Conservation (phyloP, 306 rosid species). For the Hylodesmum podocarpum region DNA sequence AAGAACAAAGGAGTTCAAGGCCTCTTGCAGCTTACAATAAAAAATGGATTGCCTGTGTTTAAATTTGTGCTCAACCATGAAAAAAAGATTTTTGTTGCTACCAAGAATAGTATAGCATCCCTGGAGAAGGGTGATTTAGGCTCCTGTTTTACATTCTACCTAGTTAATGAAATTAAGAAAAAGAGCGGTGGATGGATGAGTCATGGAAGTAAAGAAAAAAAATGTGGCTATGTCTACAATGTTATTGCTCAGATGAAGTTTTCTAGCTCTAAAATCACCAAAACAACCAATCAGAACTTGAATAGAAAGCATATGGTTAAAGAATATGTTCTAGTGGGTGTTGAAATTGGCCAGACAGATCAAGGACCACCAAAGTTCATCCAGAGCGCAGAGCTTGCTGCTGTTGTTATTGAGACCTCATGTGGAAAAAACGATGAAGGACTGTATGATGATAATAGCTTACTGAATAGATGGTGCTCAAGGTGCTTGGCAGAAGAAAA, state of each 20-base stretch:
- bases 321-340: conserved; percentile 66
- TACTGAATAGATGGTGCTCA: conserved; percentile 33
- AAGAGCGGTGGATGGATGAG: conserved; percentile 78
- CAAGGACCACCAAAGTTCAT: conserved; percentile 49
- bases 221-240: conserved; percentile 62
- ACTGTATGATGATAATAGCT: conserved; percentile 24
- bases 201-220: conserved; percentile 64
- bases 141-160: conserved; percentile 67
- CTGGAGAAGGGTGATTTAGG: conserved; percentile 63
- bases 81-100: conserved; percentile 64
- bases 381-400: conserved; percentile 68
- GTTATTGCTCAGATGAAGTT: conserved; percentile 76
- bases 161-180: conserved; percentile 77
- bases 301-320: conserved; percentile 28
- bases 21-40: conserved; percentile 67
- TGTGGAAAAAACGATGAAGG: conserved; percentile 38
- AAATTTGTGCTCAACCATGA: conserved; percentile 68
- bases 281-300: conserved; percentile 33
- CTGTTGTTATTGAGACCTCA: conserved; percentile 62
- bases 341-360: conserved; percentile 54
- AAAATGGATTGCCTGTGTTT: conserved; percentile 75
- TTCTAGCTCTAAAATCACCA: conserved; percentile 43
- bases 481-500: conserved; percentile 42
- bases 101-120: conserved; percentile 50
- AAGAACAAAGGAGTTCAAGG: conserved; percentile 59